Conservation (phyloP, 148 eudicot species). For the Rhododendron henanense region DNA sequence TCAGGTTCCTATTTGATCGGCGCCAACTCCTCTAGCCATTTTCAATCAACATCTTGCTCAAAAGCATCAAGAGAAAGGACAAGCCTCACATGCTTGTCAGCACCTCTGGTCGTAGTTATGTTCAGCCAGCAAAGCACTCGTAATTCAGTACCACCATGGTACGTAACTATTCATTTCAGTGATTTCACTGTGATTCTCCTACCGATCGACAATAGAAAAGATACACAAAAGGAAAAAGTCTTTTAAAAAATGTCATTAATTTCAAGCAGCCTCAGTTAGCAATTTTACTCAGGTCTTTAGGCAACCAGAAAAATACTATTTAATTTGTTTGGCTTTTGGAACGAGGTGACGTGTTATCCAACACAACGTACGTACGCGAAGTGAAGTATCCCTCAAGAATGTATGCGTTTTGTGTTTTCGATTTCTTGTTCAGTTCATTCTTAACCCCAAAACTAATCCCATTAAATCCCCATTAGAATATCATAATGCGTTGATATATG, state of each 20-base stretch:
- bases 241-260: neutral
- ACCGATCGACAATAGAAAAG: too few species aligned
- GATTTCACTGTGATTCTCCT: too few species aligned
- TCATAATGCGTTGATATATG: neutral
- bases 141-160: too few species aligned
- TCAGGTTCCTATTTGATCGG: too few species aligned
- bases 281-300: neutral
- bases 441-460: conserved; percentile 31
- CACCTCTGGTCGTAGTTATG: too few species aligned
- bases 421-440: conserved; percentile 30
- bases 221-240: too few species aligned
- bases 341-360: conserved; percentile 7
- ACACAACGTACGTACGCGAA: conserved; percentile 9
- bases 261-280: neutral
- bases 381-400: conserved; percentile 55
- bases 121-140: too few species aligned
- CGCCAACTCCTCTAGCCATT: too few species aligned
- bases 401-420: conserved; percentile 5
- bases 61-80: too few species aligned
- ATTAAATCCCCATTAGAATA: conserved; percentile 19
- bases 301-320: neutral
- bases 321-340: neutral
- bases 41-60: too few species aligned
- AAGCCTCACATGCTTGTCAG: too few species aligned
- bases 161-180: too few species aligned